A percentile compares a stretch with the other conserved stretches of the same genome.
Conservation (phyloP, 2,329 filamentous ascomycete genomes). For the Calonectria hawksworthii region DNA sequence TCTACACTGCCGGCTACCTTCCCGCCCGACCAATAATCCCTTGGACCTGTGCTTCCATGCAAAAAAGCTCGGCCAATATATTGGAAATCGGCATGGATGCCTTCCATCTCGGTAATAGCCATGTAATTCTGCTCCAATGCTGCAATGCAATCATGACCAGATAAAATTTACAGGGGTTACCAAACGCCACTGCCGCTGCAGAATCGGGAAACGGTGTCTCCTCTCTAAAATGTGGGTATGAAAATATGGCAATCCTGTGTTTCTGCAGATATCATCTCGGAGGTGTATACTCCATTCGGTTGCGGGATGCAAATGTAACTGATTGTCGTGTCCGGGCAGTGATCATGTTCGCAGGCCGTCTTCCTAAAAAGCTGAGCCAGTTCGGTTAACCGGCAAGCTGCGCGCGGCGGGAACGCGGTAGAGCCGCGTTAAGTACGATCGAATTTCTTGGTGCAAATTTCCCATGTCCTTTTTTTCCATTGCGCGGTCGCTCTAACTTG, state of each 20-base stretch:
- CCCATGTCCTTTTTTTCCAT: neutral
- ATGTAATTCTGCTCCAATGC: neutral
- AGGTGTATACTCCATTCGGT: neutral
- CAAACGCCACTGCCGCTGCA: neutral
- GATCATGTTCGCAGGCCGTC: neutral
- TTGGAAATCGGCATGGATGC: neutral
- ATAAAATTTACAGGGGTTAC: neutral
- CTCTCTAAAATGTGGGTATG: neutral
- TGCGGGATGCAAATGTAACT: neutral
- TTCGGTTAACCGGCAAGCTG: neutral
- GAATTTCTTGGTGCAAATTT: neutral
- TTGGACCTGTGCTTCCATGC: neutral
- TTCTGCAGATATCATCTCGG: neutral
- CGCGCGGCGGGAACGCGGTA: neutral
- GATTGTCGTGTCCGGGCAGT: neutral
- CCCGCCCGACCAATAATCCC: neutral
- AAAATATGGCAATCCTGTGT: neutral
- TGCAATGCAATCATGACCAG: neutral
- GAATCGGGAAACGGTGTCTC: neutral
- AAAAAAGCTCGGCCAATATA: neutral
- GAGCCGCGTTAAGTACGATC: neutral
- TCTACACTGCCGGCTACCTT: neutral
- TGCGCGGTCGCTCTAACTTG: neutral
- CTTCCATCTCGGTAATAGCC: neutral
- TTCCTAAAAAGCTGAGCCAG: neutral